Base-by-base conservation (phyloP, 345 rosid genomes). In the Linum tenue region DNA sequence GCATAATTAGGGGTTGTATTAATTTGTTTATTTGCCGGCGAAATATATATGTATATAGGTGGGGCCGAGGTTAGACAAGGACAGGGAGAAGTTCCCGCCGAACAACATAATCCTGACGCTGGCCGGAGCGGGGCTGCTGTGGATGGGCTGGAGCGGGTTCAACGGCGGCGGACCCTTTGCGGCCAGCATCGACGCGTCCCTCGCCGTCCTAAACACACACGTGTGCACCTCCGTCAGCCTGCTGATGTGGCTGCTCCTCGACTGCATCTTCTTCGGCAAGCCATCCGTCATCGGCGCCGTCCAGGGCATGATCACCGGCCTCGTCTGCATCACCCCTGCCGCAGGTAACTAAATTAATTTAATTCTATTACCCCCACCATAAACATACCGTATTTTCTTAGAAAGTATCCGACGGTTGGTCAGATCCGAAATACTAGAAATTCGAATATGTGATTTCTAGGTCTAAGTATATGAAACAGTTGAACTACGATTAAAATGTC, bases 91-190 rank as follows among this genome's bases (percentile, higher is more conserved):
- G 51, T 75, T 37, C 55, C 84, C 82, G 9, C 83, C 87, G 56
- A 85, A 79, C 77, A 76, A 79, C 67, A 53, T 79, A 12, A 69
- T 82, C 7, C 62, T 79, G 73, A 85, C 73, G 81, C 83, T 82
- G 3, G 84, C 76, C 0, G 87, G 85, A 3, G 85, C 84, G 5
- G 87, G 84, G 7, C 72, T 83, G n/a, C 72, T 85, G 2, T 81
- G 87, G 85, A 74, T 83, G 85, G 85, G 85, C 10, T 83, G 90
- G 87, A 81, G 80, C 1, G 87, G 87, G 48, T 81, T 83, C 82
- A 79, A 85, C 66, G 85, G 83, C 0, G 83, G 83, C 56, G 85
- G 73, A 0, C 85, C 77, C 0, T 83, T 71, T 35, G 75, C 67
- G 0, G 76, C 75, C 37, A 79, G 84, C 71, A 41, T 50, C 0